These are phyloP conservation scores for Ogataea paradorogensis DNA, from an alignment of 805 yeast species.

Conservation along the genomic window DNA sequence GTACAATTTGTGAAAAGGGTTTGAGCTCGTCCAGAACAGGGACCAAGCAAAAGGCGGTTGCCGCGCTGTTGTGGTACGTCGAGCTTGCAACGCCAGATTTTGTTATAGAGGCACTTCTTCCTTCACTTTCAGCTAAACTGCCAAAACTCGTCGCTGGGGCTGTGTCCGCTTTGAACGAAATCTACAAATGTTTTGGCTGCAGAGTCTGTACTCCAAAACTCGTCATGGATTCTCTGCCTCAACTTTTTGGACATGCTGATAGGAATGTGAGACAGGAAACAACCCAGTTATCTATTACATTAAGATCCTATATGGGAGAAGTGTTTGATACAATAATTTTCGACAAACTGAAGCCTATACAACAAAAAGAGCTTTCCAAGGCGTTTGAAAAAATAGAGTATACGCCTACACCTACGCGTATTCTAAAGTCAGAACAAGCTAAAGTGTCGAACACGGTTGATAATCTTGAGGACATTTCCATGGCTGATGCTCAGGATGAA, in stretches of 20 bases:
- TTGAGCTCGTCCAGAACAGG: slow-evolving; percentile 70
- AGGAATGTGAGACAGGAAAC: slow-evolving; percentile 81
- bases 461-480: slow-evolving; percentile 38
- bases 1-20: slow-evolving; percentile 76
- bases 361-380: slow-evolving; percentile 76
- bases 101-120: slow-evolving; percentile 63
- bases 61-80: slow-evolving; percentile 57
- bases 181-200: slow-evolving; percentile 64
- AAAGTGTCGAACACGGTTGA: slow-evolving; percentile 22
- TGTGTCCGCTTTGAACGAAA: slow-evolving; percentile 51
- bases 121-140: slow-evolving; percentile 55
- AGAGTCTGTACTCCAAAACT: slow-evolving; percentile 54
- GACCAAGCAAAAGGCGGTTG: slow-evolving; percentile 64
- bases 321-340: slow-evolving; percentile 57
- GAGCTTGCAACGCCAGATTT: slow-evolving; percentile 68
- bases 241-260: slow-evolving; percentile 82
- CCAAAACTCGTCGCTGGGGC: slow-evolving; percentile 81
- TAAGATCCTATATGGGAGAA: slow-evolving; percentile 73
- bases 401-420: slow-evolving; percentile 51
- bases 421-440: slow-evolving; percentile 51
- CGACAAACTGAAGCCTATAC: slow-evolving; percentile 82
- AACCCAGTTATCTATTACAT: slow-evolving; percentile 59
- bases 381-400: slow-evolving; percentile 55
- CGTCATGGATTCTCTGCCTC: slow-evolving; percentile 56
- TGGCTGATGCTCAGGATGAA: slow-evolving; percentile 29